Conservation (phyloP, 1,139 yeast species). For the Protomyces lactucae-debilis region DNA sequence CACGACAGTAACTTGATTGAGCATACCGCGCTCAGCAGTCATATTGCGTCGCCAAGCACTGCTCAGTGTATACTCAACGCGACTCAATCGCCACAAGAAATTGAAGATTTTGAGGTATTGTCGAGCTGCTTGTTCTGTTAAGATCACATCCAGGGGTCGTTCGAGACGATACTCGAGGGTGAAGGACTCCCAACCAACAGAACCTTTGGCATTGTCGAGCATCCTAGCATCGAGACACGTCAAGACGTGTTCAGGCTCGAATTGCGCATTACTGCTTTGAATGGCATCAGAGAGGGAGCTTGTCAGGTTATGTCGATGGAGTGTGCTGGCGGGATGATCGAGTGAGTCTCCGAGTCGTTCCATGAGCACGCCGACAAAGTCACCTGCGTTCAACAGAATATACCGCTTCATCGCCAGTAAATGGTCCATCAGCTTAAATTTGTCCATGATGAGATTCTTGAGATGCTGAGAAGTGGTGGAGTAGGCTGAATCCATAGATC, state of each 20-base stretch:
- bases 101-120: conserved; percentile 80
- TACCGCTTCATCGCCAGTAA: conserved; percentile 60
- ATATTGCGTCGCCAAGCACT: conserved; percentile 46
- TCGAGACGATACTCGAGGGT: conserved; percentile 76
- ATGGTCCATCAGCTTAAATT: conserved; percentile 52
- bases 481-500: conserved; percentile 51
- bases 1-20: conserved; percentile 26
- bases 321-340: conserved; percentile 55
- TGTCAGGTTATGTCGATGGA: conserved; percentile 65
- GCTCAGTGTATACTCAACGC: conserved; percentile 53
- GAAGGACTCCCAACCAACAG: conserved; percentile 78
- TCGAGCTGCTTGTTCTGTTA: conserved; percentile 43
- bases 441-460: conserved; percentile 49
- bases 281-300: conserved; percentile 64
- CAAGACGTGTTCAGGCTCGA: conserved; percentile 44
- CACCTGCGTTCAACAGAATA: conserved; percentile 68
- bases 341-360: conserved; percentile 53
- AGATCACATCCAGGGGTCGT: conserved; percentile 46
- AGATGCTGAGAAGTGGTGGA: conserved; percentile 54
- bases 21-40: conserved; percentile 36
- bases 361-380: conserved; percentile 65
- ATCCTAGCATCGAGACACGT: conserved; percentile 75
- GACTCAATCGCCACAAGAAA: conserved; percentile 73
- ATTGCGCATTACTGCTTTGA: conserved; percentile 55
- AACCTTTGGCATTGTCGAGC: conserved; percentile 63